phyloP scores from a whole-genome alignment of 768 basidiomycete species.

The Suillus plorans region DNA sequence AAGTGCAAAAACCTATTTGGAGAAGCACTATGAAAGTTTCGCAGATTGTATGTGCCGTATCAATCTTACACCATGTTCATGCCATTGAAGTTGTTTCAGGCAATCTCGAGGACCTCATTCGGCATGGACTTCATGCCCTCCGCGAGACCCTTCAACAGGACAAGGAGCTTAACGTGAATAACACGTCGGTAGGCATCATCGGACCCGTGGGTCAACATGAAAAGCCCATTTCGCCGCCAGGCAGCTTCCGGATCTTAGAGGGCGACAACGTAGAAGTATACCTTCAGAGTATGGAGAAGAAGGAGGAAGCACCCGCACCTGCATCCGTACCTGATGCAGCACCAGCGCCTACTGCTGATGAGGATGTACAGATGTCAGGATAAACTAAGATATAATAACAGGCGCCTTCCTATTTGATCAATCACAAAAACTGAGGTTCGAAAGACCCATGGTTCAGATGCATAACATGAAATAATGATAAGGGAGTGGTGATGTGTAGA shows the following conservation, averaged over 20 bases:
- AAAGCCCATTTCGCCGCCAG: constrained; percentile 47
- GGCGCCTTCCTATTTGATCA: constrained; percentile 7
- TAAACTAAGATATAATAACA: constrained; percentile 33
- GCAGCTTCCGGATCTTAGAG: constrained; percentile 85
- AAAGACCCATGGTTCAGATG: neutral
- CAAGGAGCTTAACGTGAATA: constrained; percentile 90
- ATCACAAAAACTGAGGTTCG: neutral
- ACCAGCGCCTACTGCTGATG: constrained; percentile 40
- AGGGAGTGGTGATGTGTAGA: constrained; percentile 24
- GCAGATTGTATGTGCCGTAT: constrained; percentile 63
- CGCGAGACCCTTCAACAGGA: constrained; percentile 98
- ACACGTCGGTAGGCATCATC: constrained; percentile 94
- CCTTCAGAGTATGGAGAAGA: constrained; percentile 75
- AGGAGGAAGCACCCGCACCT: constrained; percentile 48
- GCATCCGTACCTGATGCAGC: constrained; percentile 30
- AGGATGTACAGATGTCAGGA: constrained; percentile 87
- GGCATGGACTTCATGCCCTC: constrained; percentile 91
- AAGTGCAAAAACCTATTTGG: constrained; percentile 97
- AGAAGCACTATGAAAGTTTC: constrained; percentile 90
- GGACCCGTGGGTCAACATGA: constrained; percentile 69
- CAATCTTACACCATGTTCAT: neutral
- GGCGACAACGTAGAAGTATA: constrained; percentile 74
- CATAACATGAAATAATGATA: constrained; percentile 14
- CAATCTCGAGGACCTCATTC: constrained; percentile 82
- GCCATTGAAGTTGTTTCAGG: constrained; percentile 41